These are phyloP conservation scores for Phytophthora cactorum DNA, from an alignment of 352 stramenopile species.

Conservation along the genomic window DNA sequence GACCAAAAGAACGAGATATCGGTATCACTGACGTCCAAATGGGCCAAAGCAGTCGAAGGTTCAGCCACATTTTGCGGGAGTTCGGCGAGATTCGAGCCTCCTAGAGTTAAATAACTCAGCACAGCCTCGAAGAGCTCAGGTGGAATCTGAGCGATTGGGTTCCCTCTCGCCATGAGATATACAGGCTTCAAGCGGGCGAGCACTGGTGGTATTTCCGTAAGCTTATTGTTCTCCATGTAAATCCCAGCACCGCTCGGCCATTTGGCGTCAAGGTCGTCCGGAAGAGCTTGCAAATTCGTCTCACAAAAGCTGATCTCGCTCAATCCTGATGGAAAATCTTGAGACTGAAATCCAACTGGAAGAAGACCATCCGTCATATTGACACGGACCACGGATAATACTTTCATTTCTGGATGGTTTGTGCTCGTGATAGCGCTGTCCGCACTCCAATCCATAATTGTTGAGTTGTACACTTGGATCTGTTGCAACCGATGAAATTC, in stretches of 20 bases:
- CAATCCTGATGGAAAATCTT: slow-evolving; percentile 33
- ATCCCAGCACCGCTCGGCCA: slow-evolving; percentile 20
- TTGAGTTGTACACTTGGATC: slow-evolving; percentile 41
- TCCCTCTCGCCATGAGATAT: slow-evolving; percentile 4
- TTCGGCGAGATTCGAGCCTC: not conserved
- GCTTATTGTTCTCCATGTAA: slow-evolving; percentile 13
- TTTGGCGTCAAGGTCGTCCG: slow-evolving; percentile 33
- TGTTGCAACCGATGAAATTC: slow-evolving; percentile 39
- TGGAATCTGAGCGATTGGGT: not conserved
- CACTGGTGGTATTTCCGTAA: slow-evolving; percentile 2
- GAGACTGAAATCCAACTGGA: slow-evolving; percentile 34
- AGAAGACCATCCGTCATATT: slow-evolving; percentile 34
- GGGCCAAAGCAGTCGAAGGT: not conserved
- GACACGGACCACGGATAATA: slow-evolving; percentile 35
- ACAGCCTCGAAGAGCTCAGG: slow-evolving; percentile 2
- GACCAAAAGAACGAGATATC: slow-evolving; percentile 26
- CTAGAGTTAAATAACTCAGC: not conserved
- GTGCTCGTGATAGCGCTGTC: slow-evolving; percentile 21
- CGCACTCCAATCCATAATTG: slow-evolving; percentile 30
- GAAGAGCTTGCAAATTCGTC: slow-evolving; percentile 24
- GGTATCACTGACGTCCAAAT: slow-evolving; percentile 19
- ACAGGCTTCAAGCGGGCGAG: slow-evolving; percentile 8
- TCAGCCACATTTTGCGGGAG: slow-evolving; percentile 2
- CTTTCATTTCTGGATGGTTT: slow-evolving; percentile 28
- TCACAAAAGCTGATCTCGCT: slow-evolving; percentile 30